Percentiles rank a stretch among this genome's conserved stretches.
These are phyloP conservation scores for Podospora comata DNA, from an alignment of 495 filamentous ascomycete genomes.

Conservation along the genomic window DNA sequence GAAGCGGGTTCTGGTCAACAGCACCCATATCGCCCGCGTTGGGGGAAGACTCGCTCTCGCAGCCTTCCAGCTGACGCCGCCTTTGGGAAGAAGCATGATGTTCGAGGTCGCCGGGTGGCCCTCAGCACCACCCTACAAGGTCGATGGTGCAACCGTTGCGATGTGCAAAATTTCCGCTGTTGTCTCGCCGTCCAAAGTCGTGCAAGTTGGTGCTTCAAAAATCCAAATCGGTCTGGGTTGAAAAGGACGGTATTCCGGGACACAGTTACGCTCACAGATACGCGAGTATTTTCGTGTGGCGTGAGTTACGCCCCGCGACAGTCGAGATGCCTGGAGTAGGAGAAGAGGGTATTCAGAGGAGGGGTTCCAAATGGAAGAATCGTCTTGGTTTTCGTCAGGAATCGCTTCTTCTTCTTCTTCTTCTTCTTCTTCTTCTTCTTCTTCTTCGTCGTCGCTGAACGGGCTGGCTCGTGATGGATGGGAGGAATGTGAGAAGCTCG, in stretches of 20 bases:
- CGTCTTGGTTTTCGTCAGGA: neutral
- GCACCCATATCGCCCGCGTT: constrained; percentile 70
- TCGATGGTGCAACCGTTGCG: constrained; percentile 14
- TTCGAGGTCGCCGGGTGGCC: constrained; percentile 33
- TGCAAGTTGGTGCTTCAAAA: constrained; percentile 3
- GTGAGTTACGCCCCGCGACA: neutral
- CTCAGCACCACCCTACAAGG: constrained; percentile 35
- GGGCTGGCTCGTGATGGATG: constrained; percentile 4
- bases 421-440: neutral
- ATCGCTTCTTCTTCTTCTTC: neutral
- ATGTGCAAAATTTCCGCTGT: constrained; percentile 7
- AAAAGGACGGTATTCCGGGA: neutral
- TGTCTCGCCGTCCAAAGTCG: constrained; percentile 14
- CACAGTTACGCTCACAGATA: neutral
- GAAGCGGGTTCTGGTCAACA: constrained; percentile 75
- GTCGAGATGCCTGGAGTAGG: neutral
- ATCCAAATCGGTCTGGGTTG: neutral
- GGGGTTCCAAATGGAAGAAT: neutral
- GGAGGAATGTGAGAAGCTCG: constrained; percentile 4
- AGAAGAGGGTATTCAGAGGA: neutral
- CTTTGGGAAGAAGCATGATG: constrained; percentile 70
- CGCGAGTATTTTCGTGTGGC: neutral
- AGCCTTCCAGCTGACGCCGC: constrained; percentile 90
- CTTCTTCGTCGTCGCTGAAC: neutral
- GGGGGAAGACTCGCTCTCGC: constrained; percentile 78